Conservation (phyloP, 2,329 filamentous ascomycete species). For the Dothiorella sarmentorum region DNA sequence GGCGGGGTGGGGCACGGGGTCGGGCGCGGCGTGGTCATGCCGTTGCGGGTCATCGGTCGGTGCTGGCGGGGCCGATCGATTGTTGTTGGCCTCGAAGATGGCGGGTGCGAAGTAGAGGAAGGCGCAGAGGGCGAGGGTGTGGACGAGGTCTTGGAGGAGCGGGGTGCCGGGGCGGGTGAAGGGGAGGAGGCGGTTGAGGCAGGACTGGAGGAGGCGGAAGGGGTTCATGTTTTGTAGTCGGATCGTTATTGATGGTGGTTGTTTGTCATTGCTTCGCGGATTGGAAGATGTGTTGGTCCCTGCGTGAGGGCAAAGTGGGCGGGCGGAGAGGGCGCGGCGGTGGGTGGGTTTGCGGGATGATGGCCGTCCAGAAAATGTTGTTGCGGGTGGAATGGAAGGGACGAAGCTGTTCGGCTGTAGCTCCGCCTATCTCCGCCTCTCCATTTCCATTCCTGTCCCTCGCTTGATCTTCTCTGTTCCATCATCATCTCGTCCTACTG, state of each 20-base stretch:
- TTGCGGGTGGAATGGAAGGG: neutral
- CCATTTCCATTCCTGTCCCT: neutral
- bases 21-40: neutral
- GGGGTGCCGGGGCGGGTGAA: constrained; percentile 48
- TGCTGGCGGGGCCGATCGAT: neutral
- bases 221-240: too few relatives aligned
- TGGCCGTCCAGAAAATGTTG: neutral
- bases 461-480: neutral
- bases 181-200: constrained; percentile 44
- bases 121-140: constrained; percentile 43
- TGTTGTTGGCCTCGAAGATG: constrained; percentile 42
- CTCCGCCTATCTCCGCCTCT: neutral
- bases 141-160: constrained; percentile 45
- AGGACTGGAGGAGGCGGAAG: constrained; percentile 5
- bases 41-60: neutral
- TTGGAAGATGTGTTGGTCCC: neutral
- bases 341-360: neutral
- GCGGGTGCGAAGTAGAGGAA: constrained; percentile 48
- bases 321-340: neutral
- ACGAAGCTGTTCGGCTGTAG: neutral
- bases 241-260: too few relatives aligned
- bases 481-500: too few relatives aligned
- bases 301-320: neutral
- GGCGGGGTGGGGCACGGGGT: neutral
- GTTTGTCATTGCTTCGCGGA: neutral